phyloP scores from a whole-genome alignment of 805 yeast genomes.

The Wickerhamomyces queroliae region DNA sequence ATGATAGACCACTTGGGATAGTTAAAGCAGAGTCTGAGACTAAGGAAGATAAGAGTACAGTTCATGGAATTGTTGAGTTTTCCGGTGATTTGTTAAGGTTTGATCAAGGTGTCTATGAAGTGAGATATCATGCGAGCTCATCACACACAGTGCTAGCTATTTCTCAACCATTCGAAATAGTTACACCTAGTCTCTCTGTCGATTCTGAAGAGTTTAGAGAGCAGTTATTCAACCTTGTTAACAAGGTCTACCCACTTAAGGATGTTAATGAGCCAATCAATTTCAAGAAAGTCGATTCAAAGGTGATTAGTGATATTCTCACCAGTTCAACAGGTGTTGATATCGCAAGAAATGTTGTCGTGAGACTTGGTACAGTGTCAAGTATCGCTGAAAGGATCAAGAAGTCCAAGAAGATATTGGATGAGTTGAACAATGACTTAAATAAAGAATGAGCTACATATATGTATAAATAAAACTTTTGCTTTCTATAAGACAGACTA shows the following conservation, averaged over 20 bases:
- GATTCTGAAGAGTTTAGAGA: conserved; percentile 23
- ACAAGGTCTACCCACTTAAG: conserved; percentile 17
- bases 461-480: background rate
- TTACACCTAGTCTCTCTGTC: conserved; percentile 31
- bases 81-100: conserved; percentile 43
- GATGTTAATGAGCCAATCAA: conserved; percentile 17
- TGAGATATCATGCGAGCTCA: conserved; percentile 62
- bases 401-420: conserved; percentile 19
- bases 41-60: conserved; percentile 13
- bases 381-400: conserved; percentile 16
- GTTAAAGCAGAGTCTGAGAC: conserved; percentile 3
- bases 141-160: conserved; percentile 65
- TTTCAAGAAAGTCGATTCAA: conserved; percentile 19
- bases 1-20: conserved; percentile 19
- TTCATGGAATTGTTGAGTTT: conserved; percentile 45
- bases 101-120: conserved; percentile 69
- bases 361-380: conserved; percentile 14
- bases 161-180: conserved; percentile 62
- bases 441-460: too few relatives aligned
- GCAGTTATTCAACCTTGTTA: conserved; percentile 22
- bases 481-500: background rate
- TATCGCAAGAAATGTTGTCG: conserved; percentile 24
- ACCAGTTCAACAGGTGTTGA: conserved; percentile 29
- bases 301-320: conserved; percentile 23
- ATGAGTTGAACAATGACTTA: conserved; percentile 12